phyloP scores from a whole-genome alignment of 176 grass and related monocot genomes.

The Stipa capillata region DNA sequence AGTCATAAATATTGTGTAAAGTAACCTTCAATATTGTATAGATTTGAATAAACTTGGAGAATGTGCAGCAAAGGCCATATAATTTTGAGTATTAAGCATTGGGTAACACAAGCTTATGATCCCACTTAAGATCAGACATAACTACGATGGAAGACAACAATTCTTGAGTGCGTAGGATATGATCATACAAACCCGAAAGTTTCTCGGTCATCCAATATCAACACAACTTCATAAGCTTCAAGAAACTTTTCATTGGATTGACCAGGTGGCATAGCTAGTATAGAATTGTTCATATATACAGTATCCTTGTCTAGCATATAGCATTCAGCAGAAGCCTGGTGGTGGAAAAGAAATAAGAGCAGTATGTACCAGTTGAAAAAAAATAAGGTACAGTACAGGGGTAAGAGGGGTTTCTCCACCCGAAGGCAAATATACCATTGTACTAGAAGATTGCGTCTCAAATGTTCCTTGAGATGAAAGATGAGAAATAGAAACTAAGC shows the following conservation, averaged over 20 bases:
- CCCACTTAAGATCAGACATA: not conserved
- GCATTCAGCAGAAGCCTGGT: slow-evolving; percentile 33
- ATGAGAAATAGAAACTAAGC: slow-evolving; percentile 5
- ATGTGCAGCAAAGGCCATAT: slow-evolving; percentile 6
- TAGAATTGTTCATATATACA: slow-evolving; percentile 7
- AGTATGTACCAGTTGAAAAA: not conserved
- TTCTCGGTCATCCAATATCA: slow-evolving; percentile 92
- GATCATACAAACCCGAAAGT: slow-evolving; percentile 71
- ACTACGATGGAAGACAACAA: slow-evolving; percentile 9
- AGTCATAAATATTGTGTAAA: not conserved
- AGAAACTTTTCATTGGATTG: slow-evolving; percentile 59
- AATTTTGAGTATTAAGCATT: not conserved
- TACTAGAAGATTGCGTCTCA: slow-evolving; percentile 31
- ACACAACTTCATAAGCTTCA: slow-evolving; percentile 78
- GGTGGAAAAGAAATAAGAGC: slow-evolving; percentile 7
- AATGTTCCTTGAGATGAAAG: slow-evolving; percentile 25
- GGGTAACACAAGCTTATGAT: slow-evolving; percentile 19
- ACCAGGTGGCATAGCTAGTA: slow-evolving; percentile 80
- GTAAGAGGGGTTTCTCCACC: not conserved
- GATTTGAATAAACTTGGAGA: not conserved
- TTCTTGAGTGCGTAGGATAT: slow-evolving; percentile 20
- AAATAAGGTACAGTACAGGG: not conserved
- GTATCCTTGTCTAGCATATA: slow-evolving; percentile 28
- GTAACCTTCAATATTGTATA: not conserved
- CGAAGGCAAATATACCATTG: slow-evolving; percentile 28